phyloP scores from a whole-genome alignment of 2,329 filamentous ascomycete species.

The Cercospora canescens region DNA sequence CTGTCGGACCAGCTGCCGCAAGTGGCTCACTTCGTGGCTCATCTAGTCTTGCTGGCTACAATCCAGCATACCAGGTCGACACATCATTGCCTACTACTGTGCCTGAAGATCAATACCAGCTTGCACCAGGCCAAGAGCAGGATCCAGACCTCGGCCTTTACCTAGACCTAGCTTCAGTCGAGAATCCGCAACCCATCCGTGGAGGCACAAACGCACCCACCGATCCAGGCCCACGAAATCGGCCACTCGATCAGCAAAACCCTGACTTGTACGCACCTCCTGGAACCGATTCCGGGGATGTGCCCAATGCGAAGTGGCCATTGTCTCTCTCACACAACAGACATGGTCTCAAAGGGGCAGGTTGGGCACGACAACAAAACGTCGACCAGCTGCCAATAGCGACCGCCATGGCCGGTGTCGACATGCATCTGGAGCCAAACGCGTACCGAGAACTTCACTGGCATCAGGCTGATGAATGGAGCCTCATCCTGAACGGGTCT shows the following conservation, averaged over 20 bases:
- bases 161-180: slow-evolving; percentile 39
- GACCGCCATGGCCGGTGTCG: slow-evolving; percentile 45
- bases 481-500: slow-evolving; percentile 33
- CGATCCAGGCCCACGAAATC: slow-evolving; percentile 40
- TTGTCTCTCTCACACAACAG: slow-evolving; percentile 42
- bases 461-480: slow-evolving; percentile 38
- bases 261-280: slow-evolving; percentile 43
- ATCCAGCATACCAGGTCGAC: slow-evolving; percentile 34
- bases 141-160: slow-evolving; percentile 41
- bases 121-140: slow-evolving; percentile 39
- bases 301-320: slow-evolving; percentile 44
- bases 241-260: slow-evolving; percentile 41
- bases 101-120: slow-evolving; percentile 37
- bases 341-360: slow-evolving; percentile 41
- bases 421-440: slow-evolving; percentile 39
- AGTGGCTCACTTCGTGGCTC: slow-evolving; percentile 40
- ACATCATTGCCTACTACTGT: slow-evolving; percentile 36
- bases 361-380: slow-evolving; percentile 46
- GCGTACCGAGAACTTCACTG: slow-evolving; percentile 39
- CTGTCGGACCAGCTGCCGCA: slow-evolving; percentile 34
- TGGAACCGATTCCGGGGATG: slow-evolving; percentile 41
- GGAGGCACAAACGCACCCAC: slow-evolving; percentile 40
- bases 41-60: slow-evolving; percentile 36
- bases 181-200: slow-evolving; percentile 44
- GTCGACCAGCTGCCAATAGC: slow-evolving; percentile 40